Evolutionary conservation across 768 basidiomycete genomes (phyloP).

Genomic region (Pleurotus salmoneostramineus): DNA sequence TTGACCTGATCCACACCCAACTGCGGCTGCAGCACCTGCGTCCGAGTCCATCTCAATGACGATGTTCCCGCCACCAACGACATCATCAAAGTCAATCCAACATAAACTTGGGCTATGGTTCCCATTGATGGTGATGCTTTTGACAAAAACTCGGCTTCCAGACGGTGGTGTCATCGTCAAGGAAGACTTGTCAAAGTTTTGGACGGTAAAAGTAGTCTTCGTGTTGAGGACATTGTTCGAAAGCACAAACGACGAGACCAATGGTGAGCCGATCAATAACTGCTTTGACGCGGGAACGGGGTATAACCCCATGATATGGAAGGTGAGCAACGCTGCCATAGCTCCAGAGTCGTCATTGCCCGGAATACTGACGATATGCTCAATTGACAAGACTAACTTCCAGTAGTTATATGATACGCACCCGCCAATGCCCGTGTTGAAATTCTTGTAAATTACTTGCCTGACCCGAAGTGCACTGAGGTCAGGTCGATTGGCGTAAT

Average conservation of each 20-base stretch:
- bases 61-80: slow-evolving; percentile 39
- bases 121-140: slow-evolving; percentile 40
- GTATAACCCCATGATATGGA: slow-evolving; percentile 48
- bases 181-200: slow-evolving; percentile 34
- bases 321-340: slow-evolving; percentile 46
- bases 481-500: slow-evolving; percentile 48
- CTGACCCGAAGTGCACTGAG: slow-evolving; percentile 42
- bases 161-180: slow-evolving; percentile 31
- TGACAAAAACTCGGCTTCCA: slow-evolving; percentile 39
- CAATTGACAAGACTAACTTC: neutral
- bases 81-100: slow-evolving; percentile 40
- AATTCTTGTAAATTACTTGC: slow-evolving; percentile 38
- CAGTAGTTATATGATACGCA: slow-evolving; percentile 15
- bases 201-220: slow-evolving; percentile 35
- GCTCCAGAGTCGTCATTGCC: slow-evolving; percentile 53
- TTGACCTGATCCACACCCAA: slow-evolving; percentile 33
- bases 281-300: slow-evolving; percentile 43
- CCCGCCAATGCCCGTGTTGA: slow-evolving; percentile 43
- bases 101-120: slow-evolving; percentile 30
- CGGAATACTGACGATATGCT: slow-evolving; percentile 29
- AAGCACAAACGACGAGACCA: slow-evolving; percentile 41
- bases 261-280: slow-evolving; percentile 43
- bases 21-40: slow-evolving; percentile 24
- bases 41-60: slow-evolving; percentile 40
- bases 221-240: slow-evolving; percentile 34